phyloP scores from a whole-genome alignment of 225 moss, liverwort and hornwort genomes.

The Sphagnum tenellum region DNA sequence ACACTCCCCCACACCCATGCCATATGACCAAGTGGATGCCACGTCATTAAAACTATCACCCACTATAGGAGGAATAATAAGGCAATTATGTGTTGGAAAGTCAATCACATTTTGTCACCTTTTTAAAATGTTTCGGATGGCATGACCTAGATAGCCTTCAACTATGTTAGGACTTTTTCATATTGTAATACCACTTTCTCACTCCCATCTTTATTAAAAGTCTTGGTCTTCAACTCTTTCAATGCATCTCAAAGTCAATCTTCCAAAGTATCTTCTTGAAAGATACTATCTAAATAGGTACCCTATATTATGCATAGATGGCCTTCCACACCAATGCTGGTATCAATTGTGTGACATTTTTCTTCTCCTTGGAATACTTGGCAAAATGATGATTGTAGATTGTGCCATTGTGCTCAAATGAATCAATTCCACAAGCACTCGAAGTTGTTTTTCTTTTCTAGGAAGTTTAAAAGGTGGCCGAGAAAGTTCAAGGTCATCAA shows the following conservation, averaged over 20 bases:
- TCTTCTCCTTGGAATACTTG: background rate
- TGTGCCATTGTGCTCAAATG: conserved; percentile 4
- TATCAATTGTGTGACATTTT: conserved; percentile 5
- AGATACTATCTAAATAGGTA: background rate
- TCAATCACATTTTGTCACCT: no score
- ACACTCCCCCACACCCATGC: no score
- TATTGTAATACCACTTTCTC: conserved; percentile 1
- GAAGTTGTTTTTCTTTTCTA: no score
- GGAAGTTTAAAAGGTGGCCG: no score
- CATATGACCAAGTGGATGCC: no score
- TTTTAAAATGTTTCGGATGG: no score
- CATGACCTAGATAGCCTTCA: no score
- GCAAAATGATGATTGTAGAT: conserved; percentile 9
- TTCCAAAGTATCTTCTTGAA: conserved; percentile 6
- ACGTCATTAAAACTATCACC: no score
- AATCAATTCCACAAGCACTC: conserved; percentile 5
- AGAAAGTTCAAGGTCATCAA: no score
- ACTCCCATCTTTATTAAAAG: conserved; percentile 4
- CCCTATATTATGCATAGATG: conserved; percentile 3
- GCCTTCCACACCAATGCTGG: conserved; percentile 9
- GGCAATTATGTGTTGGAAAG: no score
- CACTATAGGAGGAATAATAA: no score
- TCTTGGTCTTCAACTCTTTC: conserved; percentile 2
- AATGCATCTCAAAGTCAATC: conserved; percentile 3
- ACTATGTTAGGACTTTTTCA: no score